These are phyloP conservation scores for Achaetomium macrosporum DNA, from an alignment of 2,329 filamentous ascomycete genomes.

Conservation along the genomic window DNA sequence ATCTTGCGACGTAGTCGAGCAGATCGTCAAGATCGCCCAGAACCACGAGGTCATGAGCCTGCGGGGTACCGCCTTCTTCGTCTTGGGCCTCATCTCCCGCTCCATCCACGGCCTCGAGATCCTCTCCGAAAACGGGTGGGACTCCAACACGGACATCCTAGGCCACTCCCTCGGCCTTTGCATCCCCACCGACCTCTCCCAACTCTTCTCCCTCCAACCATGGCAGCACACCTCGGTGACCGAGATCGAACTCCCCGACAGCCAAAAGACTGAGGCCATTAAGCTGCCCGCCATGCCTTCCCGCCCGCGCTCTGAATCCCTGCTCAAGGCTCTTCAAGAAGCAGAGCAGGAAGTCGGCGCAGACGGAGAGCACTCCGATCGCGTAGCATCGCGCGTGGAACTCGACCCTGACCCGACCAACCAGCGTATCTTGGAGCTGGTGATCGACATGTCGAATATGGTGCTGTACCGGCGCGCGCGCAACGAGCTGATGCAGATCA, in stretches of 20 bases:
- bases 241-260: conserved; percentile 43
- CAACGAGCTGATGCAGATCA: conserved; percentile 73
- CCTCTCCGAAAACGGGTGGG: conserved; percentile 84
- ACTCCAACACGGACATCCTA: conserved; percentile 76
- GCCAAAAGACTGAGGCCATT: conserved; percentile 47
- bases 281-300: conserved; percentile 39
- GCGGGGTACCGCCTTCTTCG: conserved; percentile 93
- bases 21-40: conserved; percentile 85
- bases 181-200: conserved; percentile 71
- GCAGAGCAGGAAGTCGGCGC: conserved; percentile 18
- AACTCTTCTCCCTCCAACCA: conserved; percentile 65
- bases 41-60: conserved; percentile 84
- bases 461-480: conserved; percentile 86
- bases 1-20: conserved; percentile 77
- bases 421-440: conserved; percentile 76
- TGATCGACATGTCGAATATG: conserved; percentile 86
- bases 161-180: conserved; percentile 84
- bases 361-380: not conserved
- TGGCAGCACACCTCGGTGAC: conserved; percentile 50
- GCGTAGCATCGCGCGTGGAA: conserved; percentile 27
- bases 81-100: conserved; percentile 84
- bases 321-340: conserved; percentile 27
- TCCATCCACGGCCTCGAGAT: conserved; percentile 92
- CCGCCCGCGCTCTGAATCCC: conserved; percentile 34
- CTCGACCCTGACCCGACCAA: conserved; percentile 44